Percentiles rank a stretch among this genome's conserved stretches.
Conservation (phyloP, 495 filamentous ascomycete species). For the Penicillium dipodomyicola region DNA sequence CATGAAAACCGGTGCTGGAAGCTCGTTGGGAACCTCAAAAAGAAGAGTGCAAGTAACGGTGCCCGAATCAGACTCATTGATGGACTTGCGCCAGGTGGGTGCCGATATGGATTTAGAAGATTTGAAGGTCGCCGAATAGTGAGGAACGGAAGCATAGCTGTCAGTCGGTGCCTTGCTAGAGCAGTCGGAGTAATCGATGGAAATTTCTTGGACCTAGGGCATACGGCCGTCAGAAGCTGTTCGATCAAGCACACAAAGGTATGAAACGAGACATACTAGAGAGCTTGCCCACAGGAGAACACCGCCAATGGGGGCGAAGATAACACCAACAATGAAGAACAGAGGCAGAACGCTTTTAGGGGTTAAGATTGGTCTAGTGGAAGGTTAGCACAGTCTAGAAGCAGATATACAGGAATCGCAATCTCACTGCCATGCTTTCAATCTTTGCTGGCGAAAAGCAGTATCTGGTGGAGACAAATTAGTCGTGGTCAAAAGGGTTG, state of each 20-base stretch:
- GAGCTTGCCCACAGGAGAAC: slow-evolving; percentile 79
- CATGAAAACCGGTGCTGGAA: slow-evolving; percentile 77
- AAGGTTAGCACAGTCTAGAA: slow-evolving; percentile 8
- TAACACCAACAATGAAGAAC: slow-evolving; percentile 80
- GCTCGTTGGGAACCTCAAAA: slow-evolving; percentile 74
- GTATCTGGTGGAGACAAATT: slow-evolving; percentile 57
- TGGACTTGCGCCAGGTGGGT: slow-evolving; percentile 25
- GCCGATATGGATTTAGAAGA: slow-evolving; percentile 24
- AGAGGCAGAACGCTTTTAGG: slow-evolving; percentile 89
- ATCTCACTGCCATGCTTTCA: slow-evolving; percentile 92
- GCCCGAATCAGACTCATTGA: slow-evolving; percentile 13
- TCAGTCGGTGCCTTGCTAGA: slow-evolving; percentile 37
- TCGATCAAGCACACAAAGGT: neutral
- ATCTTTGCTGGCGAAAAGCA: slow-evolving; percentile 84
- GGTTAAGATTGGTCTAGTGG: slow-evolving; percentile 76
- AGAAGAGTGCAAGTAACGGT: slow-evolving; percentile 59
- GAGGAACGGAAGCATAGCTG: slow-evolving; percentile 42
- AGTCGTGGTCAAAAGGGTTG: neutral
- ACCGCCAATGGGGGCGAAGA: slow-evolving; percentile 87
- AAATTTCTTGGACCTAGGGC: slow-evolving; percentile 79
- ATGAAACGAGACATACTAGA: slow-evolving; percentile 45
- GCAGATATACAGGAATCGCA: neutral
- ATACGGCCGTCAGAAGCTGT: slow-evolving; percentile 16
- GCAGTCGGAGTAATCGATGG: slow-evolving; percentile 87
- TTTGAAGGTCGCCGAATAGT: slow-evolving; percentile 64